Base-by-base conservation (phyloP, 371 early-diverging fungal genomes). In the Thermomucor indicae-seudaticae region DNA sequence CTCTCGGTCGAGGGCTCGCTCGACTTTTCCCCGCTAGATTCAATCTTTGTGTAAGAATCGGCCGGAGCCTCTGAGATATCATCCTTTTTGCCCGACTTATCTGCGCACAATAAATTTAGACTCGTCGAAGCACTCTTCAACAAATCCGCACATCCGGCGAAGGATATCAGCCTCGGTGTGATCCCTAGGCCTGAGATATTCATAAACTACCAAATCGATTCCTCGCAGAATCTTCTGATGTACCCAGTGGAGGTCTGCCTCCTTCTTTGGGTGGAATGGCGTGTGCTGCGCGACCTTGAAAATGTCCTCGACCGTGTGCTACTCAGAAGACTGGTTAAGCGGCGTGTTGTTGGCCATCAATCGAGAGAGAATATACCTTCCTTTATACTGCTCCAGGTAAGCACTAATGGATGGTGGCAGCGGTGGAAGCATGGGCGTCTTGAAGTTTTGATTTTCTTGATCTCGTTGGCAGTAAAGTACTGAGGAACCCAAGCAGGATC, bases 221-320 rank as follows among this genome's bases (percentile, higher is more conserved):
- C 28, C 47, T 1, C 42, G 31, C 3, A 47, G 7, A 27, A 54
- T 47, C 6, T 41, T 4, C 22, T 47, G 43, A 6, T 44, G 44
- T 8, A 43, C 44, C 52, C 52, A 52, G 20, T 45, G 27, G 8
- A 52, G n/a, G 17, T 47, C 47, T 6, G 48, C 16, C 32, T 40
- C 16, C n/a, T 17, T 20, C 19, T 20, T 23, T 0, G 48, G 47
- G 22, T 53, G 47, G 28, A 47, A 54, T 7, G 17, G 7, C 1
- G 12, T 4, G 11, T 32, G 3, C 3, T 31, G 31, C 11, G 39
- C 29, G 19, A n/a, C 39, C 0, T 6, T 12, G 0, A 47, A 2
- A 17, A 54, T 11, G 1, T 16, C 28, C 2, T 40, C 32, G 4
- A 47, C n/a, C 6, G 41, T 24, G 7, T 25, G 14, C 53, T 52